phyloP scores from a whole-genome alignment of 352 stramenopile species.

The Globisporangium viniferum region DNA sequence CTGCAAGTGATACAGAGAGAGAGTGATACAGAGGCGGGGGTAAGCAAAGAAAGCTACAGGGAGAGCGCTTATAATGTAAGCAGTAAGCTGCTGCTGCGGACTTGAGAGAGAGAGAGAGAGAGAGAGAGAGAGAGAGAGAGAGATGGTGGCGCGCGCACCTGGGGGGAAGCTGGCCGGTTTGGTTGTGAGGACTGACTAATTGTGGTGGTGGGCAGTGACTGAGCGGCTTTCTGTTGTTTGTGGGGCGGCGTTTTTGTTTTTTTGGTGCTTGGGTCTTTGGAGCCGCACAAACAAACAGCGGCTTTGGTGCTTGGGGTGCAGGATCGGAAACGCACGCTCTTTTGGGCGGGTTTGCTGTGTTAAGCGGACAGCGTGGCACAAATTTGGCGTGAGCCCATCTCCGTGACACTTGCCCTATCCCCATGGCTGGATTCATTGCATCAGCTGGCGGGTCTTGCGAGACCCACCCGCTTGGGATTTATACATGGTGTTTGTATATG shows the following conservation, averaged over 20 bases:
- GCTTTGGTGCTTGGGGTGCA: constrained; percentile 9
- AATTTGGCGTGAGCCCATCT: background rate
- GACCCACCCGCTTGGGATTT: too few species aligned
- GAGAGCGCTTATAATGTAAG: too few species aligned
- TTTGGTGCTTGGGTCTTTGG: background rate
- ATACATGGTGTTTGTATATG: too few species aligned
- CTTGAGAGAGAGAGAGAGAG: background rate
- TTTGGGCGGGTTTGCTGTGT: background rate
- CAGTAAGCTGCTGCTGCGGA: too few species aligned
- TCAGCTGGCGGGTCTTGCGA: background rate
- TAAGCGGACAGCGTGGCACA: background rate
- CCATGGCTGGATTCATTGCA: background rate
- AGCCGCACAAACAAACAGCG: background rate
- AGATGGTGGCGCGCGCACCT: background rate
- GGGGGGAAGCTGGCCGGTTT: background rate
- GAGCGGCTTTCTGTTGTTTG: background rate
- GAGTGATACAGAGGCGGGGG: background rate
- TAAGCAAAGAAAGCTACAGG: background rate
- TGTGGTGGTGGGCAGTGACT: constrained; percentile 3
- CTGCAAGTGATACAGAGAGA: background rate
- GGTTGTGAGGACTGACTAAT: background rate
- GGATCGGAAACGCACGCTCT: background rate
- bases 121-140: background rate
- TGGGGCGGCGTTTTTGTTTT: background rate
- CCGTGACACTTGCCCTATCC: background rate